phyloP scores from a whole-genome alignment of 768 basidiomycete genomes.

The Lentinula sp. region DNA sequence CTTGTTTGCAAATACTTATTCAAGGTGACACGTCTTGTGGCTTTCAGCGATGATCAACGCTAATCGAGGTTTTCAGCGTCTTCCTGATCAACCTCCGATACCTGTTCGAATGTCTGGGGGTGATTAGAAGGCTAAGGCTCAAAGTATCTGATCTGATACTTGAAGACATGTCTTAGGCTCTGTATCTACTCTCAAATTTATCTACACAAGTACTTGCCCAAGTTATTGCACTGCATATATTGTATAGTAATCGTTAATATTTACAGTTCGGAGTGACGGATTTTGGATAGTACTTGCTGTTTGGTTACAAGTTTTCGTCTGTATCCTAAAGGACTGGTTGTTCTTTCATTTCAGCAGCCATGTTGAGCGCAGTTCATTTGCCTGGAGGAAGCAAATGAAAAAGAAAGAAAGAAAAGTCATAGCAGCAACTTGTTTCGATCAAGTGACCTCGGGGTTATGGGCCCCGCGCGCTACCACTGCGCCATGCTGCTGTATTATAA shows the following conservation, averaged over 20 bases:
- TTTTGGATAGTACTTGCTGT: too few species aligned
- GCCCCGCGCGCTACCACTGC: constrained; percentile 56
- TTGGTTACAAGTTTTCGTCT: too few species aligned
- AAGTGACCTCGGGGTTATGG: constrained; percentile 63
- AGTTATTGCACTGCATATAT: too few species aligned
- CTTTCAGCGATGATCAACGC: not conserved
- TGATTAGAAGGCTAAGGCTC: not conserved
- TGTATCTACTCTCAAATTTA: too few species aligned
- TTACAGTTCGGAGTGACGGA: too few species aligned
- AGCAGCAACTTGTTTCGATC: constrained; percentile 64
- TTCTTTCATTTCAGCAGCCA: too few species aligned
- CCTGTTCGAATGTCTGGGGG: constrained; percentile 23
- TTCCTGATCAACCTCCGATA: constrained; percentile 50
- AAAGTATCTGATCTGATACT: not conserved
- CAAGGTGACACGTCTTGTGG: constrained; percentile 41
- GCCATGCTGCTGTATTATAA: constrained; percentile 41
- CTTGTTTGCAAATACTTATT: constrained; percentile 85
- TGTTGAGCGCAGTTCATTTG: too few species aligned
- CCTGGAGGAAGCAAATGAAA: too few species aligned
- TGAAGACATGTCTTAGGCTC: too few species aligned
- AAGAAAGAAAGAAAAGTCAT: constrained; percentile 9
- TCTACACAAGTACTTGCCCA: too few species aligned
- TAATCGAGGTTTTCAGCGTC: constrained; percentile 29
- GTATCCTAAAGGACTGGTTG: too few species aligned
- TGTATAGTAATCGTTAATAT: too few species aligned